Evolutionary conservation across 1,284 basidiomycete genomes (phyloP), one percentile per base, ranked within the genome.

Genomic region (Pseudomicrostroma phylloplanum): DNA sequence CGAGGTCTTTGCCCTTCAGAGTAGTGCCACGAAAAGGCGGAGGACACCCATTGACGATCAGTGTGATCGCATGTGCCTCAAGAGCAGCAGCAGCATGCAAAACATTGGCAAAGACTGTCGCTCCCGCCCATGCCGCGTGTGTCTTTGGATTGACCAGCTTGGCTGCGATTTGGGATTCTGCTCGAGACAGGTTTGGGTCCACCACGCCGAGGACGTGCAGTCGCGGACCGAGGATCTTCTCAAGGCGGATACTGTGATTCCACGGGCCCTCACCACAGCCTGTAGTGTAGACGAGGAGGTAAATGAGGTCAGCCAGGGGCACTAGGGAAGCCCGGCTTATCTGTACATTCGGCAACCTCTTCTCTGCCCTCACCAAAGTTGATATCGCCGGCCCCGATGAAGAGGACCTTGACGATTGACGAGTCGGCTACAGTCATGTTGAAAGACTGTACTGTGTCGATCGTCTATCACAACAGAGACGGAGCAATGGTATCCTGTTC

Each of bases 131-230:
- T 2, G 60, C 55, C 23, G 21, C 65, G n/a, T 15, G 19, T 42
- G 25, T 43, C 19, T 40, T 39, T 13, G 4, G 15, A 17, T 6
- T 19, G 15, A 17, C 43, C 1, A 17, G 49, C 49, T 67, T 68
- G n/a, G 57, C 58, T 3, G n/a, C n/a, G 9, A 76, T 53, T 21
- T 70, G 64, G 17, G 57, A 40, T 2, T 53, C 21, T 4, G 69
- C 63, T 25, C 67, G 61, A 1, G 30, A 26, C 8, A 58, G 12
- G 26, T 70, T 61, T 1, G 74, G 72, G 62, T 77, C 74, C 30
- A 77, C 59, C 12, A 77, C 55, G 30, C 63, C 67, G 1, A 74
- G 48, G 3, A 77, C 63, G n/a, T 39, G 36, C 4, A 77, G 59
- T 2, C 9, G 17, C 8, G n/a, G 12, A 17, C 65, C 64, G 46